These are phyloP conservation scores for Aspergillus olivimuriae DNA, from an alignment of 495 filamentous ascomycete species.

Conservation along the genomic window DNA sequence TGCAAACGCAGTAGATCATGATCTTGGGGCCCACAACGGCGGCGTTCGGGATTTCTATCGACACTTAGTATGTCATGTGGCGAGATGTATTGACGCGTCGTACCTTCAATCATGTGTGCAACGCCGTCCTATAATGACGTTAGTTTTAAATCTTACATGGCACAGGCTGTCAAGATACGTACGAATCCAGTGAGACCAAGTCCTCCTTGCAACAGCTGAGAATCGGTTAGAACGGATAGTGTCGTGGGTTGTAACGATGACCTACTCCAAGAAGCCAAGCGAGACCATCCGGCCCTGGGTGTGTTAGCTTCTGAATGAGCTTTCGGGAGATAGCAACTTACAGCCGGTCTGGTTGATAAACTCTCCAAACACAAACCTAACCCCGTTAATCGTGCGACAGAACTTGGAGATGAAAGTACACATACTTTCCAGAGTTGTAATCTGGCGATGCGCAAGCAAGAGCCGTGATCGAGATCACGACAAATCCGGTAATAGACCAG, in stretches of 20 bases:
- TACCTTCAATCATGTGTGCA: constrained; percentile 43
- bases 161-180: constrained; percentile 7
- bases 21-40: constrained; percentile 60
- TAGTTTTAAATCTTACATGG: constrained; percentile 8
- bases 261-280: constrained; percentile 56
- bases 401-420: no score
- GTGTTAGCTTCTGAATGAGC: constrained; percentile 12
- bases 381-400: no score
- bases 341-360: constrained; percentile 57
- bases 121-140: constrained; percentile 43
- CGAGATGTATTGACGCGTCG: not conserved
- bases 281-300: constrained; percentile 56
- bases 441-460: constrained; percentile 56
- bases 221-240: constrained; percentile 14
- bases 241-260: not conserved
- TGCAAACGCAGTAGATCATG: constrained; percentile 65
- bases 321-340: constrained; percentile 13
- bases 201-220: constrained; percentile 51
- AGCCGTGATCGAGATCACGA: constrained; percentile 62
- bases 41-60: constrained; percentile 61
- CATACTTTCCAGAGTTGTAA: constrained; percentile 55
- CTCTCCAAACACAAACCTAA: constrained; percentile 52
- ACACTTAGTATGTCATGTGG: no score
- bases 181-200: constrained; percentile 57
- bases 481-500: constrained; percentile 63